A percentile compares a stretch with the other conserved stretches of the same genome.
Evolutionary conservation across 1,139 yeast genomes (phyloP).

Genomic region (Arxiozyma bovina): DNA sequence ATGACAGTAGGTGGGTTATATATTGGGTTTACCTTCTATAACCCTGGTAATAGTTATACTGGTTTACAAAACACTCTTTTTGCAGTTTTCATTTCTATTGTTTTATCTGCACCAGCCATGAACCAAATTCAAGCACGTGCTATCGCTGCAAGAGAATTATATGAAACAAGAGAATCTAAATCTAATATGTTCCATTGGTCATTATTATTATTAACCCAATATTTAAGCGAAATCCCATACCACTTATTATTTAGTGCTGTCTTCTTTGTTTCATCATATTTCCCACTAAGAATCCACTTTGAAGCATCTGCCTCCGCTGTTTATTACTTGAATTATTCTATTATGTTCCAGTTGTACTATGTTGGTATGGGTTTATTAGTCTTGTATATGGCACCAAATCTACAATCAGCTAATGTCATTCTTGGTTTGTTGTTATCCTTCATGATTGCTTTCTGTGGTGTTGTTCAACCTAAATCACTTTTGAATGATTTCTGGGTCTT

Average conservation of each 20-base stretch:
- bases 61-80: slow-evolving; percentile 44
- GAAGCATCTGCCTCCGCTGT: slow-evolving; percentile 46
- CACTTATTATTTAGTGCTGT: slow-evolving; percentile 44
- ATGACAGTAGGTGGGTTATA: slow-evolving; percentile 35
- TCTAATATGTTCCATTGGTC: slow-evolving; percentile 64
- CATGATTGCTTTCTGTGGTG: slow-evolving; percentile 54
- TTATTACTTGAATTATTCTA: slow-evolving; percentile 43
- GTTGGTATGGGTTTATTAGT: slow-evolving; percentile 47
- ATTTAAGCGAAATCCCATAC: slow-evolving; percentile 48
- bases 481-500: slow-evolving; percentile 71
- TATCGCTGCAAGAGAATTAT: slow-evolving; percentile 46
- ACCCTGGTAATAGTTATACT: slow-evolving; percentile 29
- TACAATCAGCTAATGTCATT: slow-evolving; percentile 53
- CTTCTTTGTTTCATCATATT: slow-evolving; percentile 47
- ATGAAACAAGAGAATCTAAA: slow-evolving; percentile 54
- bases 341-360: slow-evolving; percentile 50
- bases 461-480: slow-evolving; percentile 46
- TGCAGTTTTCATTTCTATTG: slow-evolving; percentile 41
- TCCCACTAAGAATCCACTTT: slow-evolving; percentile 46
- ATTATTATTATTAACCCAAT: slow-evolving; percentile 43
- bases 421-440: slow-evolving; percentile 46
- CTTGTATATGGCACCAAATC: slow-evolving; percentile 51
- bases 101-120: slow-evolving; percentile 35
- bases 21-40: slow-evolving; percentile 41
- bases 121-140: slow-evolving; percentile 42